Base-by-base conservation (phyloP, 129 eudicot species). In the Dittrichia graveolens region DNA sequence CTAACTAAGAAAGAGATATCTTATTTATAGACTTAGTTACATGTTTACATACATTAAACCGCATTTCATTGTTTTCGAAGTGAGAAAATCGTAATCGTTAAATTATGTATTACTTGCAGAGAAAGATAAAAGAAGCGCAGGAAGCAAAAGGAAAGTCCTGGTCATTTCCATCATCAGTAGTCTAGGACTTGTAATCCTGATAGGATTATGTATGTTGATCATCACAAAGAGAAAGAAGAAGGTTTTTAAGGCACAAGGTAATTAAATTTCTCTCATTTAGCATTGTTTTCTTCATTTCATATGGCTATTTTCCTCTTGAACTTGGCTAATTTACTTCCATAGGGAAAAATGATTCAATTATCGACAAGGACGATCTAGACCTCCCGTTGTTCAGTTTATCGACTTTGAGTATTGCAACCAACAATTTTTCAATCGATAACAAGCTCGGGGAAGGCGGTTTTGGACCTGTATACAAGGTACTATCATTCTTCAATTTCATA, bases 401-500 rank as follows among this genome's bases (percentile, higher is more conserved):
- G 1, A 41, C 72, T 7, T 10, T 75, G 53, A 5, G 13, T 2
- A n/a, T 24, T 8, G 79, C 79, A 24, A 75, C 79, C 7, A 43
- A 64, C 37, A 63, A 75, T 65, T 75, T 75, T 10, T 75, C 79
- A 64, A 0, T 5, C 13, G 12, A 61, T 37, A 75, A 75, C 43
- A 63, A 75, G 79, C 72, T 75, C 15, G 68, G 74, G 3, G 24
- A 68, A 48, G 75, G 80, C 9, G 80, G 69, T 56, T 76, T 76
- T 46, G 75, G 80, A 45, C 75, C 69, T 0, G 80, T 76, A 13
- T 76, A 66, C 38, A 76, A 76, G 74, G 80, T 76, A 76, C 8
- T 3, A 6, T 45, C 7, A 10, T 44, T 4, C 11, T 45, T 43
- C 13, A 11, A 52, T 11, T 35, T 16, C n/a, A 9, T 41, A 24